Evolutionary conservation across 768 basidiomycete species (phyloP), one percentile per base, ranked within the genome.

Genomic region (Chalciporus pseudorubinellus): DNA sequence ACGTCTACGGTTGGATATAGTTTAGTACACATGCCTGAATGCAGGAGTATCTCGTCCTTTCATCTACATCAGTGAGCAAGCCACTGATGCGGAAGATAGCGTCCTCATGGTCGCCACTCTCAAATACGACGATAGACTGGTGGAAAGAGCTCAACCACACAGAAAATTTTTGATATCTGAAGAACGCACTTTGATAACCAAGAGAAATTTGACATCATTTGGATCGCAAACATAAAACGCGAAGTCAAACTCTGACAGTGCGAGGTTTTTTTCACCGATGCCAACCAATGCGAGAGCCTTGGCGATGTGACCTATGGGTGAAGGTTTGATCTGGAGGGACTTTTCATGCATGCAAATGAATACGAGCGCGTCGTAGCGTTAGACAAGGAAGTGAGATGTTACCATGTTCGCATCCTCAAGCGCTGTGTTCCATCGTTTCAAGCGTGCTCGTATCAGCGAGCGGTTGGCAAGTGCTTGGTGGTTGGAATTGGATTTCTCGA

Each of bases 241-340:
- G 41, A 47, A 46, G 19, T 48, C 52, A 38, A 53, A 53, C 3
- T 14, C 34, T 9, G 36, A 34, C 19, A 53, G 39, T 12, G 33
- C 51, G 3, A 36, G 40, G 22, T 42, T 42, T 31, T 20, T 26
- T 14, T 53, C 19, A 6, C 21, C 46, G 9, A 10, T n/a, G 6
- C 46, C 41, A 9, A 53, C 40, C 1, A 42, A 36, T 16, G 52
- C 52, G 14, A 53, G 40, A 13, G 52, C 34, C 21, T 48, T 53
- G 13, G 52, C 52, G 16, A 53, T 39, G n/a, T 53, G 46, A 11
- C 41, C 21, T 20, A 44, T 41, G 20, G 46, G 24, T 6, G 50
- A 51, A n/a, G 29, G 44, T n/a, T 40, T 28, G 6, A 45, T 31
- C 4, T 36, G 38, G 4, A 51, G 38, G 24, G 50, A 45, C 50